Evolutionary conservation across 805 yeast genomes (phyloP).

Genomic region (Candida ovalis): DNA sequence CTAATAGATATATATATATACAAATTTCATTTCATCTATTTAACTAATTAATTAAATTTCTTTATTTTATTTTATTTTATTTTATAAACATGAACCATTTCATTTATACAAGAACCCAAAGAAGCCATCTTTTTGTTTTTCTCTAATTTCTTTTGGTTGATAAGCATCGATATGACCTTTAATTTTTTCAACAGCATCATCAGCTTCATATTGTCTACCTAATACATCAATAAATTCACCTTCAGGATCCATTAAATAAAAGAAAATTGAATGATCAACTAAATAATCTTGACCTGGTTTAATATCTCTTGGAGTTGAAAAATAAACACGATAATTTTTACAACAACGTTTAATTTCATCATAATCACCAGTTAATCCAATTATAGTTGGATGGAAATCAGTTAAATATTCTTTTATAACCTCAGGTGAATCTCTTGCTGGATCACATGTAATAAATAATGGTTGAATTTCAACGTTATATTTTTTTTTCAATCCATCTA

Average conservation of each 20-base stretch:
- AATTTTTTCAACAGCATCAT: conserved; percentile 73
- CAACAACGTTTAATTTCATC: conserved; percentile 81
- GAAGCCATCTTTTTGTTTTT: conserved; percentile 57
- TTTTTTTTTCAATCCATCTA: conserved; percentile 51
- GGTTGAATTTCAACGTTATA: conserved; percentile 70
- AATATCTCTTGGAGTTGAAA: conserved; percentile 93
- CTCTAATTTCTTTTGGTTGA: conserved; percentile 68
- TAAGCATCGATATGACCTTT: conserved; percentile 71
- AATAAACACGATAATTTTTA: conserved; percentile 89
- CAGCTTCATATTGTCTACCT: conserved; percentile 85
- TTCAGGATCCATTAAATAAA: conserved; percentile 97
- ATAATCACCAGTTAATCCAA: conserved; percentile 90
- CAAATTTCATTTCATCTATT: no score
- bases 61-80: no score
- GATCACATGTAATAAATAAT: conserved; percentile 93
- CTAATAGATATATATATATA: no score
- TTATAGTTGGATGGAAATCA: conserved; percentile 86
- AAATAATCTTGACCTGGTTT: conserved; percentile 95
- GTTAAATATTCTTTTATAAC: conserved; percentile 75
- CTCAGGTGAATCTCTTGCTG: conserved; percentile 88
- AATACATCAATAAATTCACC: conserved; percentile 92
- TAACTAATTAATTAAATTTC: not conserved
- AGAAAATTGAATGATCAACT: conserved; percentile 96
- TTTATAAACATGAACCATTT: no score
- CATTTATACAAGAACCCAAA: conserved; percentile 54